Evolutionary conservation across 345 rosid genomes (phyloP).

Genomic region (Eucalyptus erythrocorys): DNA sequence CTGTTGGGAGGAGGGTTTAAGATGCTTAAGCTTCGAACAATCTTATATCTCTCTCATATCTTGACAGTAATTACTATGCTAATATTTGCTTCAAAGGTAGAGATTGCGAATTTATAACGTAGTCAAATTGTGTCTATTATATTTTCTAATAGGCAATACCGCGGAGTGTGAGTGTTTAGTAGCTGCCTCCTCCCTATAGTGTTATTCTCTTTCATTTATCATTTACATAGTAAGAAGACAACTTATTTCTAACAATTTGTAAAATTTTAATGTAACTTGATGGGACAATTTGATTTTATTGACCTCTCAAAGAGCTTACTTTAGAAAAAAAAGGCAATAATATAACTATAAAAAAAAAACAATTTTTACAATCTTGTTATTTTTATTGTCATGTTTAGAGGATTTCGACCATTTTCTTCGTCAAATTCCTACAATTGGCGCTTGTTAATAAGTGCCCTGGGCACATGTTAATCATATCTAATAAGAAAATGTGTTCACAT

Average conservation of each 20-base stretch:
- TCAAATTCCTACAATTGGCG: background rate
- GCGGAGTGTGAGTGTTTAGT: accelerated
- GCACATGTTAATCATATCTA: background rate
- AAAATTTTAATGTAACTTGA: background rate
- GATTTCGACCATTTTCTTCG: background rate
- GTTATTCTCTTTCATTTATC: background rate
- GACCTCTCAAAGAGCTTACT: background rate
- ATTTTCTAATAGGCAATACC: background rate
- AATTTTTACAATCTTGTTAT: background rate
- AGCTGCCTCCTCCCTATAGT: background rate
- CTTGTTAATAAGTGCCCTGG: background rate
- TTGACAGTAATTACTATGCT: background rate
- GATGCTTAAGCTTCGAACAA: background rate
- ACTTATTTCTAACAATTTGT: background rate
- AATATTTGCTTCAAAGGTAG: background rate
- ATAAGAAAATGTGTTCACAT: background rate
- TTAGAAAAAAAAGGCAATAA: background rate
- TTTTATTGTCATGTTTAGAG: background rate
- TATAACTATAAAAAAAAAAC: no score
- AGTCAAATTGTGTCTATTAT: background rate
- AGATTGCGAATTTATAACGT: no score
- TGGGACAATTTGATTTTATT: background rate
- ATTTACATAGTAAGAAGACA: background rate
- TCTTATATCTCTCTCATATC: background rate
- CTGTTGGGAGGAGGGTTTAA: background rate